phyloP scores from a whole-genome alignment of 306 rosid species.

The Trichosanthes cucumerina region DNA sequence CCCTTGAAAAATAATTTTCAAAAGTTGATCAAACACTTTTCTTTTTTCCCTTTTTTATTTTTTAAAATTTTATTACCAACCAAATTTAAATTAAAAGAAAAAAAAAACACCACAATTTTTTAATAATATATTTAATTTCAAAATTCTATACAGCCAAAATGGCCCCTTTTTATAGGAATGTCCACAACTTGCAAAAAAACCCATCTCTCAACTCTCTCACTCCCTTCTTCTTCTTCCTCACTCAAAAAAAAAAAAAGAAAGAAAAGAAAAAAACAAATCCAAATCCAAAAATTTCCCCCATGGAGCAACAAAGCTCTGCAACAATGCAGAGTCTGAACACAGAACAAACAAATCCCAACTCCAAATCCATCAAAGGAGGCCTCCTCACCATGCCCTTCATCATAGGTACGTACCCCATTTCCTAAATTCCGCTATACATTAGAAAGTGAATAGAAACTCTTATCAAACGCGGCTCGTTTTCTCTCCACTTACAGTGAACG shows the following conservation, averaged over 20 bases:
- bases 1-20: neutral
- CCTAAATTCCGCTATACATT: neutral
- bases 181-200: neutral
- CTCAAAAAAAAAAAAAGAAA: neutral
- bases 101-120: neutral
- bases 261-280: too few relatives aligned
- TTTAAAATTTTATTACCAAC: too few relatives aligned
- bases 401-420: conserved; percentile 26
- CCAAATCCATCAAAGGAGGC: conserved; percentile 34
- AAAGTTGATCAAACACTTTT: neutral
- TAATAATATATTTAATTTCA: neutral
- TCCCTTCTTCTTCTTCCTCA: neutral
- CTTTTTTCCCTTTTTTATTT: neutral
- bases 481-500: conserved; percentile 35
- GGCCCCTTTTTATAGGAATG: conserved; percentile 7
- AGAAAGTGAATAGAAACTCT: neutral
- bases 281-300: neutral
- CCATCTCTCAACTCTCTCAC: neutral
- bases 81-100: too few relatives aligned
- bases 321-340: neutral
- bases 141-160: neutral
- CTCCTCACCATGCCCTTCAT: conserved; percentile 57
- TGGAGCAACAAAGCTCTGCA: conserved; percentile 14
- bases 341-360: neutral
- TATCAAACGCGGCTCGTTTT: neutral